A percentile compares a stretch with the other conserved stretches of the same genome.
These are phyloP conservation scores for Pelargonium australe DNA, from an alignment of 441 rosid species.

Conservation along the genomic window DNA sequence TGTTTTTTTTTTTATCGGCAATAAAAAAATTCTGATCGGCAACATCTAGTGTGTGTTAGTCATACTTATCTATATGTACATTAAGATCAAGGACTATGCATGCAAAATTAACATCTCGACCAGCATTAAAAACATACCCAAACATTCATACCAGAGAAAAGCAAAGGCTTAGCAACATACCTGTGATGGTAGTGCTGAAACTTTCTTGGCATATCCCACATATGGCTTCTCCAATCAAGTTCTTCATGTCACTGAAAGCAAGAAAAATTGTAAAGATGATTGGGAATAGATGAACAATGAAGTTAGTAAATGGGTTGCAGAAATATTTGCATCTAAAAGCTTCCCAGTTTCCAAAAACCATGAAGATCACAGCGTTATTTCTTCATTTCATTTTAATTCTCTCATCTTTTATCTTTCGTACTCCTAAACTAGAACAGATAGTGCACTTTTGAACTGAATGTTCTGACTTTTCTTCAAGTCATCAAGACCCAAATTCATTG, in stretches of 20 bases:
- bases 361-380: too few relatives aligned
- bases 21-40: too few relatives aligned
- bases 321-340: background rate
- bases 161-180: constrained; percentile 17
- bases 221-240: constrained; percentile 51
- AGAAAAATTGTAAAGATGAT: background rate
- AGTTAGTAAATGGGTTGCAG: background rate
- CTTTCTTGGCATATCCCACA: constrained; percentile 57
- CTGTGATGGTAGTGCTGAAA: constrained; percentile 49
- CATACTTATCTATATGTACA: too few relatives aligned
- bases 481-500: too few relatives aligned
- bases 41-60: too few relatives aligned
- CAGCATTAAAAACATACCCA: too few relatives aligned
- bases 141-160: background rate
- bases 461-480: too few relatives aligned
- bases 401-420: background rate
- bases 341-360: too few relatives aligned
- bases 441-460: too few relatives aligned
- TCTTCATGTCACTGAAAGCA: constrained; percentile 53
- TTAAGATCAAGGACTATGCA: background rate
- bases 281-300: background rate
- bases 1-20: too few relatives aligned
- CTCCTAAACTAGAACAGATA: background rate
- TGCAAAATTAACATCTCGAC: background rate
- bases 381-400: too few relatives aligned